phyloP scores from a whole-genome alignment of 139 green algal species.

The Limnomonas spitsbergensis region DNA sequence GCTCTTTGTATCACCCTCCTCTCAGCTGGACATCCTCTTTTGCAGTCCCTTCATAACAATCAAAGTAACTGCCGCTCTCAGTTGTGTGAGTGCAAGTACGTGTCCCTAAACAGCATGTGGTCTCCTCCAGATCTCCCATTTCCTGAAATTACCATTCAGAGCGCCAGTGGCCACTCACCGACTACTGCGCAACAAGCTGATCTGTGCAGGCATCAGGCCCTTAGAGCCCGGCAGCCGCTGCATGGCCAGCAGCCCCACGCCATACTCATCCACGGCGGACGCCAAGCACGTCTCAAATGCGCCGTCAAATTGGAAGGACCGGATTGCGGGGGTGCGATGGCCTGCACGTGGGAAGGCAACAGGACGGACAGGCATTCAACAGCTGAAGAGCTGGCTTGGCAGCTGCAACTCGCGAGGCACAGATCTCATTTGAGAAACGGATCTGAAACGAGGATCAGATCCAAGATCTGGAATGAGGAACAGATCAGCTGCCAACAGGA shows the following conservation, averaged over 20 bases:
- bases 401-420: too few relatives aligned
- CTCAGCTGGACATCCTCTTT: too few relatives aligned
- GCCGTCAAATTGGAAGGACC: conserved; percentile 10
- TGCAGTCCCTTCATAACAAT: too few relatives aligned
- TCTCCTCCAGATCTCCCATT: not conserved
- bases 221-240: conserved; percentile 12
- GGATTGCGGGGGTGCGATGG: conserved; percentile 7
- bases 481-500: too few relatives aligned
- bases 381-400: too few relatives aligned
- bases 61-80: too few relatives aligned
- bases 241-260: conserved; percentile 14
- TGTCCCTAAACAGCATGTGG: too few relatives aligned
- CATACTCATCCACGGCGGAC: conserved; percentile 21
- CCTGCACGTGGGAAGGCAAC: not conserved
- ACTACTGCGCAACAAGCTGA: conserved; percentile 18
- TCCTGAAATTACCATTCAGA: conserved; percentile 12
- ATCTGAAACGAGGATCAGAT: too few relatives aligned
- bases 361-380: not conserved
- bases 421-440: too few relatives aligned
- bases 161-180: conserved; percentile 11
- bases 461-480: too few relatives aligned
- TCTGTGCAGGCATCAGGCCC: conserved; percentile 13
- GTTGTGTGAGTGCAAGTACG: too few relatives aligned
- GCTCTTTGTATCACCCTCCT: too few relatives aligned
- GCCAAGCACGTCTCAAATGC: conserved; percentile 15